Conservation (phyloP, 2,329 filamentous ascomycete species). For the Leptographium galeiforme region DNA sequence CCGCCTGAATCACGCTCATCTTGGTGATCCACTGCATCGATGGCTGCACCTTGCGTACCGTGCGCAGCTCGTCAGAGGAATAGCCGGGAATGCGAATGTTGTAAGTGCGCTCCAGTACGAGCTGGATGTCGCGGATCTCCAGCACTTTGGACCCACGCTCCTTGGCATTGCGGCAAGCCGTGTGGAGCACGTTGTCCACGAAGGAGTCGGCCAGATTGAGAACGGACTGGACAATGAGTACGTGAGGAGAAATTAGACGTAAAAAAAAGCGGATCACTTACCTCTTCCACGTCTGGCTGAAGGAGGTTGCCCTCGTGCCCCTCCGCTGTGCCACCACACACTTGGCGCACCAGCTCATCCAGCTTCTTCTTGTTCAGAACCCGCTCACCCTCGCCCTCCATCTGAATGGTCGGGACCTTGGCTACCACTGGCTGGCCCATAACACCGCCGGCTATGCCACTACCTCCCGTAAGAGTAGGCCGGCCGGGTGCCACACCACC, state of each 20-base stretch:
- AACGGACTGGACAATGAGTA: constrained; percentile 48
- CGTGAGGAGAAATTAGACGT: not conserved
- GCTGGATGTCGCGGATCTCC: constrained; percentile 76
- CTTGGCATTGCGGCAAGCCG: constrained; percentile 84
- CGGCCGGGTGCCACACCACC: constrained; percentile 51
- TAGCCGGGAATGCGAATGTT: constrained; percentile 91
- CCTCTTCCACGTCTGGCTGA: constrained; percentile 91
- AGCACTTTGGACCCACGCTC: constrained; percentile 81
- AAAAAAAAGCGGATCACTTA: constrained; percentile 26
- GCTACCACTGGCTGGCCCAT: constrained; percentile 78
- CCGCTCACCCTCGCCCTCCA: constrained; percentile 84
- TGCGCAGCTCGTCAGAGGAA: constrained; percentile 84
- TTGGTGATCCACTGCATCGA: constrained; percentile 85
- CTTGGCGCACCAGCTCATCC: constrained; percentile 86
- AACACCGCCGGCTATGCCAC: constrained; percentile 63
- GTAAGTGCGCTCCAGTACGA: constrained; percentile 72
- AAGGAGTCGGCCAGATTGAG: constrained; percentile 87
- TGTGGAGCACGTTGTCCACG: constrained; percentile 77
- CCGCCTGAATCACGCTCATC: constrained; percentile 91
- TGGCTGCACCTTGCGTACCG: constrained; percentile 85
- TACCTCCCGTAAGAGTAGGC: constrained; percentile 73
- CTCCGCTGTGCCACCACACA: constrained; percentile 67
- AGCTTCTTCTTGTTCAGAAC: constrained; percentile 97
- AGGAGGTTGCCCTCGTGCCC: constrained; percentile 63
- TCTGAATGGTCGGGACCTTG: constrained; percentile 69